These are phyloP conservation scores for Didymella pomorum DNA, from an alignment of 2,329 filamentous ascomycete species.

Conservation along the genomic window DNA sequence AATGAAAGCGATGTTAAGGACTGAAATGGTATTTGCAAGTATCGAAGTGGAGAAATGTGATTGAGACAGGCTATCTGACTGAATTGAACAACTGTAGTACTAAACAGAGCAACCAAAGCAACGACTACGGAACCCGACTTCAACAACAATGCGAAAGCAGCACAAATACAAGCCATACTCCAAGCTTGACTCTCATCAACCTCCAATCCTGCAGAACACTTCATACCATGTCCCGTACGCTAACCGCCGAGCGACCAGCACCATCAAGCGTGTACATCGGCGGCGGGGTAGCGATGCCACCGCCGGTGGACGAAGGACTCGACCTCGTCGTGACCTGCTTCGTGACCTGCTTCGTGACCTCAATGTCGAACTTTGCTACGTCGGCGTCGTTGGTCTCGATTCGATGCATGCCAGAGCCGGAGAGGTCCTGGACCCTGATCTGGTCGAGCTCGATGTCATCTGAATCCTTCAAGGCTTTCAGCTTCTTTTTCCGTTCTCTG, in stretches of 20 bases:
- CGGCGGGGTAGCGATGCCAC: constrained; percentile 1
- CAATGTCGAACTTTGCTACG: not conserved
- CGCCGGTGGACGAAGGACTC: not conserved
- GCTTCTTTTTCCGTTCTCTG: not conserved
- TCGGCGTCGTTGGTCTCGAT: not conserved
- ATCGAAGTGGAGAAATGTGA: not conserved
- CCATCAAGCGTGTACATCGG: constrained; percentile 8
- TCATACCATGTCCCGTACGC: not conserved
- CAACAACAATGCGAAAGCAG: not conserved
- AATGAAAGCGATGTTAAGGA: not conserved
- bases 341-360: not conserved
- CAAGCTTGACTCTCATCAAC: not conserved
- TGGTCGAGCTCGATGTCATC: constrained; percentile 12
- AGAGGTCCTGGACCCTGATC: constrained; percentile 9
- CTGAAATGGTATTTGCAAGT: not conserved
- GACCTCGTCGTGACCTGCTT: not conserved
- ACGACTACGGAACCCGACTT: not conserved
- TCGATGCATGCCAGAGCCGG: constrained; percentile 4
- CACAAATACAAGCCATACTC: not conserved
- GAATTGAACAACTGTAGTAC: not conserved
- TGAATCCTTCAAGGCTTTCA: not conserved
- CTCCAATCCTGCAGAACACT: not conserved
- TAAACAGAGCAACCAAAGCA: not conserved
- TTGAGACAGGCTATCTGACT: not conserved
- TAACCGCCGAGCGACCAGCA: constrained; percentile 1